Evolutionary conservation across 371 early-diverging fungal species (phyloP).

Genomic region (Syncephalastrum sp.): DNA sequence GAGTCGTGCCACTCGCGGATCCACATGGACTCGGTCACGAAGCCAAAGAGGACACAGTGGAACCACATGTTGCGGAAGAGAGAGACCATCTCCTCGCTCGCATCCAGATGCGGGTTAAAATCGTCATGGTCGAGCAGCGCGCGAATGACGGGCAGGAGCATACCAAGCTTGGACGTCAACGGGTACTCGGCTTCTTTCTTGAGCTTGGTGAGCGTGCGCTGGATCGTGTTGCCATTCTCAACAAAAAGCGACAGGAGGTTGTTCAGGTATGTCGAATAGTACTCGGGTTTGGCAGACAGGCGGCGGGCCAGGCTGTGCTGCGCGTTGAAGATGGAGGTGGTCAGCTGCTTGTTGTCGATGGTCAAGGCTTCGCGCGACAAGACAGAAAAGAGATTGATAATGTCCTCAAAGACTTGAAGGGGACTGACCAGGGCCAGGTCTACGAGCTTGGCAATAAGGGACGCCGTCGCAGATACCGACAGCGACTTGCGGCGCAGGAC

Average conservation of each 20-base stretch:
- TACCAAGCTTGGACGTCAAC: constrained; percentile 61
- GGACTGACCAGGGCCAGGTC: constrained; percentile 64
- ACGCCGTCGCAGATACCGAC: constrained; percentile 45
- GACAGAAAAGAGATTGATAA: constrained; percentile 48
- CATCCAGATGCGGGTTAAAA: constrained; percentile 60
- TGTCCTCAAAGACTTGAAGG: constrained; percentile 48
- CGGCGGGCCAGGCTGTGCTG: constrained; percentile 50
- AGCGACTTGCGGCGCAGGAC: constrained; percentile 54
- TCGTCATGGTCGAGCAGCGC: constrained; percentile 60
- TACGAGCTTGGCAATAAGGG: constrained; percentile 55
- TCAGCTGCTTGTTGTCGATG: constrained; percentile 49
- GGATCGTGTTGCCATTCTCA: constrained; percentile 71
- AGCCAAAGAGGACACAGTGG: constrained; percentile 77
- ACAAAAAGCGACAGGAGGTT: constrained; percentile 64
- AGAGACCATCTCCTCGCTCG: constrained; percentile 63
- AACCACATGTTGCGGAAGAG: constrained; percentile 92
- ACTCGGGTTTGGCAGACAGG: constrained; percentile 51
- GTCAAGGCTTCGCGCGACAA: constrained; percentile 50
- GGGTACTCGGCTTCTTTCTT: constrained; percentile 54
- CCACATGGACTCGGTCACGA: constrained; percentile 76
- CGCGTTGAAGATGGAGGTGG: constrained; percentile 41
- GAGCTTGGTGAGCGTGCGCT: constrained; percentile 46
- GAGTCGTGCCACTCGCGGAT: constrained; percentile 73
- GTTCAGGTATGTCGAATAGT: constrained; percentile 55
- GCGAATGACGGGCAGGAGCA: constrained; percentile 65